Evolutionary conservation across 306 rosid species (phyloP).

Genomic region (Castanea sativa): DNA sequence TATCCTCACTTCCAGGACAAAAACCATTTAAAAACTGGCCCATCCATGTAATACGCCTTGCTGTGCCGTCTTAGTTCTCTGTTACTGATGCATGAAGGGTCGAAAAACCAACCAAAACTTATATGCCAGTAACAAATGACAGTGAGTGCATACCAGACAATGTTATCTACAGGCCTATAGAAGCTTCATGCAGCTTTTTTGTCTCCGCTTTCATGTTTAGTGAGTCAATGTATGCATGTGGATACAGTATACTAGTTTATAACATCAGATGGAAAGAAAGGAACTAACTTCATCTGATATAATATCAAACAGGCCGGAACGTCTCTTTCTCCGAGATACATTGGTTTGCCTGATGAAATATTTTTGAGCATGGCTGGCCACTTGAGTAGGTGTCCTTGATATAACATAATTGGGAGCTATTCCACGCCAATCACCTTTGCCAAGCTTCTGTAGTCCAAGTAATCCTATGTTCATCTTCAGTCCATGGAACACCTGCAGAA

Average conservation of each 20-base stretch:
- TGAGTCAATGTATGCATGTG: neutral
- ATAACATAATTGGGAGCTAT: slow-evolving; percentile 86
- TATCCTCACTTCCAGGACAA: neutral
- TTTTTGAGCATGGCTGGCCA: slow-evolving; percentile 98
- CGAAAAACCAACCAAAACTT: slow-evolving; percentile 5
- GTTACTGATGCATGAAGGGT: neutral
- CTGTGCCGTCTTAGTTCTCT: neutral
- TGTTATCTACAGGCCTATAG: slow-evolving; percentile 10
- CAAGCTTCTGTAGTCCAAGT: slow-evolving; percentile 91
- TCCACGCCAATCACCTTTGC: slow-evolving; percentile 99
- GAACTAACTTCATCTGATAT: slow-evolving; percentile 85
- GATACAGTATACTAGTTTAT: slow-evolving; percentile 2
- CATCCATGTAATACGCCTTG: neutral
- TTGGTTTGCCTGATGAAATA: slow-evolving; percentile 93
- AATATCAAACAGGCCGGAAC: slow-evolving; percentile 93
- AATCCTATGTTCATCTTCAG: slow-evolving; percentile 95
- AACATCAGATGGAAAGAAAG: slow-evolving; percentile 22
- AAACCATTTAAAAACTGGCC: neutral
- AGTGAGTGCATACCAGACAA: slow-evolving; percentile 1
- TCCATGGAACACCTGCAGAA: slow-evolving; percentile 90
- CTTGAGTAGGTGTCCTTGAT: slow-evolving; percentile 96
- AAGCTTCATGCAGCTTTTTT: neutral
- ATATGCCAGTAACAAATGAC: neutral
- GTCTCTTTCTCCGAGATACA: slow-evolving; percentile 84
- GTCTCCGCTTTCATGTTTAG: neutral